These are phyloP conservation scores for Obelidium mucronatum DNA, from an alignment of 192 early-diverging fungal species.

Conservation along the genomic window DNA sequence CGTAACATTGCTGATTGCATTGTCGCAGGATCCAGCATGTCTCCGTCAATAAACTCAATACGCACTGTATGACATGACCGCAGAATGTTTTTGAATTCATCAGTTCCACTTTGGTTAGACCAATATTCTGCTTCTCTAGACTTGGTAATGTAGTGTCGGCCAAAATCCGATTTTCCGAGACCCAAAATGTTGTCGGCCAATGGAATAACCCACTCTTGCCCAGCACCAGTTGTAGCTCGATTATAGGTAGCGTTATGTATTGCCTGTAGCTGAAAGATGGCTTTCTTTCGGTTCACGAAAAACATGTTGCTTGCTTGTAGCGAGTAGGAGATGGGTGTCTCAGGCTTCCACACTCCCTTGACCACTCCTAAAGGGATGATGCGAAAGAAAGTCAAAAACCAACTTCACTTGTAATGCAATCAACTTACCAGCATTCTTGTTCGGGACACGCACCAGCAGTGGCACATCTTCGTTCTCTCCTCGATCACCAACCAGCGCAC, in stretches of 20 bases:
- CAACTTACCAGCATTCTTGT: no score
- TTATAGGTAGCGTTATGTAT: conserved; percentile 3
- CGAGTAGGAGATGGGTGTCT: background rate
- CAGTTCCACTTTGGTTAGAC: background rate
- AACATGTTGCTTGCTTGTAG: background rate
- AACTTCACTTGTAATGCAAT: no score
- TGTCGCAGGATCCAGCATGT: background rate
- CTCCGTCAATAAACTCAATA: conserved; percentile 10
- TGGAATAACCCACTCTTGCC: conserved; percentile 24
- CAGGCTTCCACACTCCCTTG: conserved; percentile 28
- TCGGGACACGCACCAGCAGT: no score
- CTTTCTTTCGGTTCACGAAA: conserved; percentile 16
- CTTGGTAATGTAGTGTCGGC: conserved; percentile 21
- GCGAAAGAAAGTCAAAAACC: no score
- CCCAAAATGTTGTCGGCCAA: conserved; percentile 11
- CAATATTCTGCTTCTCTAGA: conserved; percentile 6
- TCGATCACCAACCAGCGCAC: no score
- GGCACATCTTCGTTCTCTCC: no score
- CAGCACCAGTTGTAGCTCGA: background rate
- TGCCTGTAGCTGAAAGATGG: conserved; percentile 15
- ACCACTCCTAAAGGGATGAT: no score
- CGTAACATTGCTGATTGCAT: conserved; percentile 10
- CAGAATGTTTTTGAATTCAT: conserved; percentile 8
- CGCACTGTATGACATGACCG: conserved; percentile 16
- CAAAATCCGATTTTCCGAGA: conserved; percentile 14